Evolutionary conservation across 352 stramenopile species (phyloP).

Genomic region (Blastocystis sp.): DNA sequence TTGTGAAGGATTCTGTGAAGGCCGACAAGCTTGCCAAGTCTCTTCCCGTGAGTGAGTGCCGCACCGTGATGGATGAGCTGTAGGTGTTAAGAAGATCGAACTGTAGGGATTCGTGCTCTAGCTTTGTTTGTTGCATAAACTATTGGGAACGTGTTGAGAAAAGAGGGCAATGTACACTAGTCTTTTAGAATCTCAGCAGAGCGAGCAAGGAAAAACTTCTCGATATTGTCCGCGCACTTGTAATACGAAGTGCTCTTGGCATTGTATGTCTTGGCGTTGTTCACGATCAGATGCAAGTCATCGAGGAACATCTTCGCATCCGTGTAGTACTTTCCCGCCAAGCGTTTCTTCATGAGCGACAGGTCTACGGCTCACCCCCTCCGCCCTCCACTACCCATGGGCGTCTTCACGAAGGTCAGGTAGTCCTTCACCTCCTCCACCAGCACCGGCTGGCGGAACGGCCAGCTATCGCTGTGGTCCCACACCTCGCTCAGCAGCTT

Average conservation of each 20-base stretch:
- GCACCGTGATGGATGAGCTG: no score
- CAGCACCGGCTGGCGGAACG: slow-evolving; percentile 93
- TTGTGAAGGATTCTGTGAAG: slow-evolving; percentile 67
- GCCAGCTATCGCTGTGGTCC: slow-evolving; percentile 91
- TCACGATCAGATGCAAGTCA: slow-evolving; percentile 91
- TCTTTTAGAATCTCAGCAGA: slow-evolving; percentile 59
- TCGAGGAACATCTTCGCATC: slow-evolving; percentile 85
- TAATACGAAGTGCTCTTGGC: slow-evolving; percentile 89
- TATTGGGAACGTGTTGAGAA: slow-evolving; percentile 1
- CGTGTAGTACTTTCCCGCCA: slow-evolving; percentile 77
- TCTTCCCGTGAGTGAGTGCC: slow-evolving; percentile 57
- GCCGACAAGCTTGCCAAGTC: slow-evolving; percentile 55
- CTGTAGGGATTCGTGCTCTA: no score
- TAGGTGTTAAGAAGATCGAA: no score
- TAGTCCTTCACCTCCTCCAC: slow-evolving; percentile 91
- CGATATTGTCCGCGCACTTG: slow-evolving; percentile 73
- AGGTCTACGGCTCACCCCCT: slow-evolving; percentile 69
- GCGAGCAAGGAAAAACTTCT: slow-evolving; percentile 62
- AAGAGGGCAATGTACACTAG: slow-evolving; percentile 27
- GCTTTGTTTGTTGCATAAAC: not conserved
- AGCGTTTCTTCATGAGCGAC: slow-evolving; percentile 70
- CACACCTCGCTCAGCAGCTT: slow-evolving; percentile 83
- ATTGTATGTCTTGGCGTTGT: slow-evolving; percentile 97
- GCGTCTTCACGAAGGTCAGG: slow-evolving; percentile 90
- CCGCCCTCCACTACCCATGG: slow-evolving; percentile 77